Percentiles rank a stretch among this genome's conserved stretches.
Evolutionary conservation across 2,329 filamentous ascomycete genomes (phyloP).

Genomic region (Colletotrichum sp.): DNA sequence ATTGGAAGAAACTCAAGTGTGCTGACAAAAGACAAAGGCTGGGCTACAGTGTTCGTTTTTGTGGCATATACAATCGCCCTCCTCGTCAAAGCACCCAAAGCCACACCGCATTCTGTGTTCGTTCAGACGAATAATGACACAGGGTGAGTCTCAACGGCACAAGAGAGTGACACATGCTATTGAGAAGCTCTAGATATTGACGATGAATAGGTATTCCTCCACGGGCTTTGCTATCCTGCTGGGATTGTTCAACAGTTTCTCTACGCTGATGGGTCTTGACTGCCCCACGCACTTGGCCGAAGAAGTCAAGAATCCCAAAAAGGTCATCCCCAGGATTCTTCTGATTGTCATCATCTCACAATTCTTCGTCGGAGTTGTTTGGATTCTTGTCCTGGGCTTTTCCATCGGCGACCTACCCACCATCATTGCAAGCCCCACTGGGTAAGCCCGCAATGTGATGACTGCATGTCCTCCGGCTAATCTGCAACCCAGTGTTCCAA

Average conservation of each 20-base stretch:
- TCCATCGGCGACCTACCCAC: not conserved
- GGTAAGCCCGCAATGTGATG: not conserved
- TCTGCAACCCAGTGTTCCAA: not conserved
- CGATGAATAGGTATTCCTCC: not conserved
- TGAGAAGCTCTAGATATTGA: not conserved
- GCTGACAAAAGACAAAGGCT: not conserved
- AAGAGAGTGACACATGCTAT: not conserved
- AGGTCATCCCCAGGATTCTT: not conserved
- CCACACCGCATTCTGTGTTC: not conserved
- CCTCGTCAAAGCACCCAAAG: not conserved
- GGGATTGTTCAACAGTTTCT: not conserved
- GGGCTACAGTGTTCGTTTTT: not conserved
- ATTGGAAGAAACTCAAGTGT: not conserved
- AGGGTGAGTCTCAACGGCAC: not conserved
- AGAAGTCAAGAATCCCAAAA: not conserved
- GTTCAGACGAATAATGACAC: not conserved
- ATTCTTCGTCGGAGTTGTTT: not conserved
- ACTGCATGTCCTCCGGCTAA: not conserved
- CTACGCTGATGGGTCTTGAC: not conserved
- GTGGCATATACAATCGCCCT: not conserved
- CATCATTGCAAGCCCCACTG: not conserved
- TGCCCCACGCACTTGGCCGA: not conserved
- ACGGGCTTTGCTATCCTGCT: not conserved
- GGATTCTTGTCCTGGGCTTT: not conserved
- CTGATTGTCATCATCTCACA: not conserved